phyloP scores from a whole-genome alignment of 2,329 filamentous ascomycete genomes.

The Cladophialophora yegresii region DNA sequence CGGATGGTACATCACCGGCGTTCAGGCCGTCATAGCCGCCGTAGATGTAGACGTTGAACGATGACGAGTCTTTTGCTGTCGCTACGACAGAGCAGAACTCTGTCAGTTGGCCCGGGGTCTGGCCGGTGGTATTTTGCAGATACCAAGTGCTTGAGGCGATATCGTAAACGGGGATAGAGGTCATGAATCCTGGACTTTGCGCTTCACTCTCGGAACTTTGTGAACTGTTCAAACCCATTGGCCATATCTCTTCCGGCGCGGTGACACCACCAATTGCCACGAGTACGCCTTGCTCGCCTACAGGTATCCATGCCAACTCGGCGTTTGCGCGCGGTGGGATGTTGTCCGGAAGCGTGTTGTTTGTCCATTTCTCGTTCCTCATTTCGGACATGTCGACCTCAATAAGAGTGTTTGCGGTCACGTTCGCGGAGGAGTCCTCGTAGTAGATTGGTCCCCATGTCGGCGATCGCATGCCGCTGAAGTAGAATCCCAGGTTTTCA shows the following conservation, averaged over 20 bases:
- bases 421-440: conserved; percentile 55
- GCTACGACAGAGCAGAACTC: conserved; percentile 49
- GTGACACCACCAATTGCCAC: conserved; percentile 45
- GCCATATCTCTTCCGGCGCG: conserved; percentile 35
- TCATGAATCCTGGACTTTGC: conserved; percentile 42
- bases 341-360: conserved; percentile 54
- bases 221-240: conserved; percentile 27
- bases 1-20: conserved; percentile 41
- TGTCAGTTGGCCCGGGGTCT: conserved; percentile 43
- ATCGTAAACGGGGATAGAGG: conserved; percentile 44
- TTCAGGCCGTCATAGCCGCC: conserved; percentile 40
- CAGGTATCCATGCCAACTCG: conserved; percentile 64
- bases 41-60: conserved; percentile 43
- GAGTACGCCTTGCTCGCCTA: conserved; percentile 43
- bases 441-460: conserved; percentile 50
- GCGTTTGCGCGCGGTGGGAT: conserved; percentile 62
- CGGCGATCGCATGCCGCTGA: conserved; percentile 62
- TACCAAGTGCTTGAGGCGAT: conserved; percentile 42
- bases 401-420: conserved; percentile 60
- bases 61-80: conserved; percentile 43
- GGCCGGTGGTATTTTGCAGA: conserved; percentile 44
- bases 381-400: conserved; percentile 61
- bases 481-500: conserved; percentile 72
- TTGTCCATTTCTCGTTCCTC: conserved; percentile 57
- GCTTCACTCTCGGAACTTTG: conserved; percentile 27